Conservation (phyloP, 1,139 yeast species). For the Debaryomycetaceae sp. region DNA sequence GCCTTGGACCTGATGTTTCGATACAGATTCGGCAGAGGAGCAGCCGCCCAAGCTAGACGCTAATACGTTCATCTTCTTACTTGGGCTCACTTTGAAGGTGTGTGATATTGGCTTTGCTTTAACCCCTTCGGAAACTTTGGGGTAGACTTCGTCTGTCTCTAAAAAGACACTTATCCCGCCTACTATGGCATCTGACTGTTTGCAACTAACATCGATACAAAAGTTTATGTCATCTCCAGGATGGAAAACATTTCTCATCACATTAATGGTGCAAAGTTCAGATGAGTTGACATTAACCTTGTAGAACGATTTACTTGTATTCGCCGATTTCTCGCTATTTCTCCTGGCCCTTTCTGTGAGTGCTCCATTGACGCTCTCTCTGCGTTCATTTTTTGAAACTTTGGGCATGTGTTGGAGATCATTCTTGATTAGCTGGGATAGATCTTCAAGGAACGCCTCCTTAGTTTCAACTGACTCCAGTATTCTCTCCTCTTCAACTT, state of each 20-base stretch:
- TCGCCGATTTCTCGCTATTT: slow-evolving; percentile 12
- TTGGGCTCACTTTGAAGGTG: slow-evolving; percentile 37
- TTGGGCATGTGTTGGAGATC: slow-evolving; percentile 35
- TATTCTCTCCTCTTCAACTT: not conserved
- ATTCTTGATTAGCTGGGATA: slow-evolving; percentile 29
- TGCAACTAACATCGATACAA: slow-evolving; percentile 23
- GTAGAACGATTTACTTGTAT: slow-evolving; percentile 30
- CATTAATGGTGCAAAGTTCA: slow-evolving; percentile 29
- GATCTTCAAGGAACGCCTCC: slow-evolving; percentile 28
- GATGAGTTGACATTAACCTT: slow-evolving; percentile 34
- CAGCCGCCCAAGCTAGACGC: slow-evolving; percentile 26
- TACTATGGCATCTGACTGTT: slow-evolving; percentile 18
- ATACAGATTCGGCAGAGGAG: slow-evolving; percentile 4
- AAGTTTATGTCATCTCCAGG: slow-evolving; percentile 49
- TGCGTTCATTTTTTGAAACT: slow-evolving; percentile 28
- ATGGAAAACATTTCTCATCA: slow-evolving; percentile 45
- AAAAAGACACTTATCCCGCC: slow-evolving; percentile 34
- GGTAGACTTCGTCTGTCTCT: slow-evolving; percentile 42
- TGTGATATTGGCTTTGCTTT: slow-evolving; percentile 14
- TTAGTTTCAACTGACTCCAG: slow-evolving; percentile 10
- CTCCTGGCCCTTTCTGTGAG: not conserved
- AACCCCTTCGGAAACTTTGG: slow-evolving; percentile 11
- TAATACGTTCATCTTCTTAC: slow-evolving; percentile 32
- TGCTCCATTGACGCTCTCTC: slow-evolving; percentile 21
- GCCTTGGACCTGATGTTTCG: slow-evolving; percentile 19